Evolutionary conservation across 1,139 yeast species (phyloP), one percentile per base, ranked within the genome.

Genomic region (Wickerhamomyces sp.): DNA sequence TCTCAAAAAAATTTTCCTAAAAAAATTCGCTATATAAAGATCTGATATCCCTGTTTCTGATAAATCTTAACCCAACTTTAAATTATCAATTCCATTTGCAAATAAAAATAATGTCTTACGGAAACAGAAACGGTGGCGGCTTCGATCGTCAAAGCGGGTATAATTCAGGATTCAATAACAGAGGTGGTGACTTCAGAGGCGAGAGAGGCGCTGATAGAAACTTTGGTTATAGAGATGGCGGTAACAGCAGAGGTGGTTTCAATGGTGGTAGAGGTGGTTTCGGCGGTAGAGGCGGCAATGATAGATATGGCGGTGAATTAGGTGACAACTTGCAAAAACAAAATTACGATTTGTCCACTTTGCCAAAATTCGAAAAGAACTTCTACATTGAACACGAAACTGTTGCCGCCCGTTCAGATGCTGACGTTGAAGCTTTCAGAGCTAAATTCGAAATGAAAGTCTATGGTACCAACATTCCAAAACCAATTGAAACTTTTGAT

Each of bases 361-460:
- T 91, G 66, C 96, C 97, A 59, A 83, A 82, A 64, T 94, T 93
- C 65, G 97, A 91, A 70, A 94, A 94, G 75, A 90, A 93, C 69
- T 93, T 93, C 65, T 93, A 93, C 73, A 75, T 75, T 54, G 99
- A 94, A 72, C 84, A 86, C 64, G 87, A 87, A 51, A 71, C 69
- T 44, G 98, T 93, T 53, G 68, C 88, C 49, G 73, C 71, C 41
- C 87, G 98, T 71, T 65, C 85, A 40, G 89, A 84, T 6, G 75
- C 66, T 42, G 98, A 91, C 47, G 77, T 93, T 54, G 69, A 63
- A 38, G 75, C 72, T 41, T 93, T 91, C 75, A 84, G 99, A 74
- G 76, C 77, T 53, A 82, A 82, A 60, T 77, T 84, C 66, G 91
- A 87, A 61, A 93, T 93, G 98, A 84, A 85, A 52, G 78, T 87